A percentile compares a stretch with the other conserved stretches of the same genome.
Conservation (phyloP, 1,139 yeast species). For the Sugiyamaella grinbergsii region DNA sequence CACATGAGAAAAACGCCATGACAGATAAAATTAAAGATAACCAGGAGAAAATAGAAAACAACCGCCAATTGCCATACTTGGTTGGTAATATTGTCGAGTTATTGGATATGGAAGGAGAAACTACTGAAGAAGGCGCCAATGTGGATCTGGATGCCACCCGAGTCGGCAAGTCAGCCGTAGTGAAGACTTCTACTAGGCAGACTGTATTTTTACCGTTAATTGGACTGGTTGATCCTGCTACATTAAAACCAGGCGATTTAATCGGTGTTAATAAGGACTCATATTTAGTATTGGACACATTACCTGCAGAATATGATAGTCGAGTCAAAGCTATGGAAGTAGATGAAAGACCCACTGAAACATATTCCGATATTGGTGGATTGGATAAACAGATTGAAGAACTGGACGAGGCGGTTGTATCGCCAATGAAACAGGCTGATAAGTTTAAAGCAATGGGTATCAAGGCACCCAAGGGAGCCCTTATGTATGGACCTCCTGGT, state of each 20-base stretch:
- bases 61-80: conserved; percentile 91
- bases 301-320: conserved; percentile 96
- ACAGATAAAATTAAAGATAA: conserved; percentile 92
- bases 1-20: conserved; percentile 93
- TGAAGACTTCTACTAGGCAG: conserved; percentile 95
- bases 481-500: conserved; percentile 99
- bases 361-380: conserved; percentile 97
- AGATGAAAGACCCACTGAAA: conserved; percentile 96
- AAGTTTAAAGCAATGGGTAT: conserved; percentile 91
- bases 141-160: conserved; percentile 91
- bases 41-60: conserved; percentile 93
- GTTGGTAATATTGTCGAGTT: conserved; percentile 98
- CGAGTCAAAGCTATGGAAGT: conserved; percentile 99
- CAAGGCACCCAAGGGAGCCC: conserved; percentile 96
- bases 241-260: conserved; percentile 90
- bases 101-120: conserved; percentile 86
- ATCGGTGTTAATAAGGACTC: conserved; percentile 98
- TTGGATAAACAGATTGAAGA: conserved; percentile 97
- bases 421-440: conserved; percentile 98
- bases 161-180: conserved; percentile 95
- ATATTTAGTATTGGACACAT: conserved; percentile 85
- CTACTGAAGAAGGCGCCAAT: conserved; percentile 90
- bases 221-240: conserved; percentile 88
- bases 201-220: conserved; percentile 95
- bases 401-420: conserved; percentile 93